Conservation (phyloP, 352 stramenopile genomes). For the Globisporangium splendens region DNA sequence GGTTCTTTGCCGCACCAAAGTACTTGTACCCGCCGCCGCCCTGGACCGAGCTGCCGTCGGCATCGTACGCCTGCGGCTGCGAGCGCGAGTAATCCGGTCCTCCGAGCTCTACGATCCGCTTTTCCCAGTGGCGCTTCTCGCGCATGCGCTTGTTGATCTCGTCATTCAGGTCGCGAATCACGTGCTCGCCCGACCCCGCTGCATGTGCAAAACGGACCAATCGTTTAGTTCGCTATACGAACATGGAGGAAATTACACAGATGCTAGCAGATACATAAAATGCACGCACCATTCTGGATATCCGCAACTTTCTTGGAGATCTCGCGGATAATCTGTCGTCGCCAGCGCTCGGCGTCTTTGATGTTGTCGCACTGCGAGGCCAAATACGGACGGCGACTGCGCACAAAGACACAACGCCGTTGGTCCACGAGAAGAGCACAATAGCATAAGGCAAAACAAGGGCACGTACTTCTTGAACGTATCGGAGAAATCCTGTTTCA, state of each 20-base stretch:
- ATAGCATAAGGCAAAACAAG: no score
- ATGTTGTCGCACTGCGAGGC: conserved; percentile 93
- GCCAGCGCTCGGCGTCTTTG: conserved; percentile 91
- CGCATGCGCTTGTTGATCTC: conserved; percentile 97
- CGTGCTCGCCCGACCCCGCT: conserved; percentile 92
- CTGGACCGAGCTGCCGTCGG: conserved; percentile 66
- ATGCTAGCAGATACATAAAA: conserved; percentile 5
- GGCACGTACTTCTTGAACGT: conserved; percentile 72
- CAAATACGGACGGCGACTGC: conserved; percentile 88
- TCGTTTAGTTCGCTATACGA: not conserved
- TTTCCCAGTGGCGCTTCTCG: conserved; percentile 90
- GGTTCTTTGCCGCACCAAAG: conserved; percentile 95
- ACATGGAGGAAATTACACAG: not conserved
- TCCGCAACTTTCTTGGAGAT: conserved; percentile 94
- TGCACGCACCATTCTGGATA: conserved; percentile 92
- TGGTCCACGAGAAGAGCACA: not conserved
- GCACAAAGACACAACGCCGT: not conserved
- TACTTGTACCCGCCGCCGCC: conserved; percentile 92
- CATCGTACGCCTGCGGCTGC: conserved; percentile 75
- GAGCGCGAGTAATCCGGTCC: conserved; percentile 85
- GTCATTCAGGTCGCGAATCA: conserved; percentile 97
- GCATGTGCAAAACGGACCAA: not conserved
- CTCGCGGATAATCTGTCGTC: conserved; percentile 92
- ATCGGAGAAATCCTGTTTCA: conserved; percentile 92
- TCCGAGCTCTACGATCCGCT: conserved; percentile 87